Evolutionary conservation across 169 alveolate genomes (phyloP).

Genomic region (Theileria orientalis): DNA sequence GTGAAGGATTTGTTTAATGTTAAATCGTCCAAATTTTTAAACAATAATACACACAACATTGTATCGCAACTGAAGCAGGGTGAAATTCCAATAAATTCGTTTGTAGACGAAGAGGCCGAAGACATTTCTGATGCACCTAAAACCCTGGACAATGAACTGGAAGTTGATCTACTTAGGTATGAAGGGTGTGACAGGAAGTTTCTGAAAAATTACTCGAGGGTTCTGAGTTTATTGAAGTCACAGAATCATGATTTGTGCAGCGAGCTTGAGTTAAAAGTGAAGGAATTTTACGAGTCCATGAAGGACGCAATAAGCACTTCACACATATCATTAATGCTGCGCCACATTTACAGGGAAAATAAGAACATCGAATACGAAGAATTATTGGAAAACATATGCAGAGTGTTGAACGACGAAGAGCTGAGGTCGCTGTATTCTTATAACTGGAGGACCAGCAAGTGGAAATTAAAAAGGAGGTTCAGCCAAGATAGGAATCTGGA

Average conservation of each 20-base stretch:
- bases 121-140: neutral
- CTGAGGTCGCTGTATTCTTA: neutral
- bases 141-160: conserved; percentile 18
- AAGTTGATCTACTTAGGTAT: conserved; percentile 17
- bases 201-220: neutral
- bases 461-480: neutral
- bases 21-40: neutral
- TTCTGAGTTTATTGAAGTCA: neutral
- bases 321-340: neutral
- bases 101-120: neutral
- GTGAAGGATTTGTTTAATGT: no score
- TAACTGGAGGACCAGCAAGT: neutral
- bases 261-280: neutral
- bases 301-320: neutral
- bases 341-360: neutral
- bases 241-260: neutral
- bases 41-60: no score
- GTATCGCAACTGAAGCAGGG: no score
- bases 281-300: neutral
- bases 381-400: neutral
- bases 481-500: conserved; percentile 4
- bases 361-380: neutral
- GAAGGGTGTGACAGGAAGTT: conserved; percentile 17
- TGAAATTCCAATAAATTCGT: no score
- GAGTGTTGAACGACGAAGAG: neutral